These are phyloP conservation scores for Bryopsis sp. DNA, from an alignment of 139 green algal genomes.

Conservation along the genomic window DNA sequence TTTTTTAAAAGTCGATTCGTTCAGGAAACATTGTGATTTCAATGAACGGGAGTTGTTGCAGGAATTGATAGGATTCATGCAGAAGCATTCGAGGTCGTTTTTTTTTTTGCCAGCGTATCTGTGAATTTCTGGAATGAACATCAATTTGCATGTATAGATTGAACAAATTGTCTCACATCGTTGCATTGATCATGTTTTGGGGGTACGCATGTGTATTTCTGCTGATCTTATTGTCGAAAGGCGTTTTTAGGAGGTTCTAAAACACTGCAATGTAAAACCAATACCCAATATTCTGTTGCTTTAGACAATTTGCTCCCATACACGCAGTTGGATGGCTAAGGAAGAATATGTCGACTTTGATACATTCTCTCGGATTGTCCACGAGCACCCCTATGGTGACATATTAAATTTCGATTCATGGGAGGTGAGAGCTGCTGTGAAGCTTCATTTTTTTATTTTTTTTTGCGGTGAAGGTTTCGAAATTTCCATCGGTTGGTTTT, in stretches of 20 bases:
- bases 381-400: neutral
- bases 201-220: too few species aligned
- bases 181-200: neutral
- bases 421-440: constrained; percentile 4
- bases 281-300: too few species aligned
- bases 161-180: neutral
- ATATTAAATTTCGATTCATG: constrained; percentile 5
- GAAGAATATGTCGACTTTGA: constrained; percentile 1
- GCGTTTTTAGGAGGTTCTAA: too few species aligned
- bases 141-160: neutral
- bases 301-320: neutral
- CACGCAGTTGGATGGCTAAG: constrained; percentile 12
- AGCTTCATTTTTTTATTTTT: neutral
- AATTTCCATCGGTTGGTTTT: neutral
- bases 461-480: neutral
- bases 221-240: too few species aligned
- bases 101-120: neutral
- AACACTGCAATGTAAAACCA: too few species aligned
- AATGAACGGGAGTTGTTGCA: neutral
- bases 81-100: neutral
- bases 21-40: neutral
- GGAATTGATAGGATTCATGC: neutral
- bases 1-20: neutral
- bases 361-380: constrained; percentile 8
- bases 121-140: neutral